Evolutionary conservation across 495 filamentous ascomycete species (phyloP).

Genomic region (Aspergillus sparsus): DNA sequence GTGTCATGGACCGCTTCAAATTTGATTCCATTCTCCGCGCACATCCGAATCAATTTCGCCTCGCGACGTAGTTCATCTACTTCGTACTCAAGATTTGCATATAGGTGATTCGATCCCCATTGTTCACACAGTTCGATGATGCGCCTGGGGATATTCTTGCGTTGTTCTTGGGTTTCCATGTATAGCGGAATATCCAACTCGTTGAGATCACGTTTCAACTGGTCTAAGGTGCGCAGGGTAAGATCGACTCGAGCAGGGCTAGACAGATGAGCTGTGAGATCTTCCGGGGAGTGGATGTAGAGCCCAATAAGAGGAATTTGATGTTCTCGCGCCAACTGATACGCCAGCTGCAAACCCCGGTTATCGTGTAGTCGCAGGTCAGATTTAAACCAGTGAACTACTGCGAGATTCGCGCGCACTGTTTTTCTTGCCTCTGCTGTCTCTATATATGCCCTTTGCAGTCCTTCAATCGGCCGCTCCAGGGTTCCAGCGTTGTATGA

Average conservation of each 20-base stretch:
- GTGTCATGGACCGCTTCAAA: conserved; percentile 74
- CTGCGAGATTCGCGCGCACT: conserved; percentile 57
- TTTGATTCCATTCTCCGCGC: conserved; percentile 60
- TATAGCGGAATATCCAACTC: conserved; percentile 78
- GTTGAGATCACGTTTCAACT: conserved; percentile 65
- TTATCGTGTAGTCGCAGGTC: conserved; percentile 79
- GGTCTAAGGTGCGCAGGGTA: conserved; percentile 65
- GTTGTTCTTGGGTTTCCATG: conserved; percentile 67
- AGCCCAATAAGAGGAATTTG: conserved; percentile 70
- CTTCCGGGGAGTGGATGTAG: conserved; percentile 83
- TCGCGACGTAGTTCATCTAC: conserved; percentile 68
- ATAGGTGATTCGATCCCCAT: conserved; percentile 70
- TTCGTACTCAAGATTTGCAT: conserved; percentile 61
- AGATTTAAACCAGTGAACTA: conserved; percentile 91
- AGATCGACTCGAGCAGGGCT: conserved; percentile 78
- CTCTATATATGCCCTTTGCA: conserved; percentile 55
- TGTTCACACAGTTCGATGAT: conserved; percentile 67
- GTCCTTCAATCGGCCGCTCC: conserved; percentile 67
- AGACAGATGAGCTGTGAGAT: conserved; percentile 78
- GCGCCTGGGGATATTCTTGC: conserved; percentile 61
- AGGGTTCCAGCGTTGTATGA: conserved; percentile 69
- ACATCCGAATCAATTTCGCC: conserved; percentile 59
- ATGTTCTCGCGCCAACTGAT: conserved; percentile 61
- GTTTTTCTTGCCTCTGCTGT: conserved; percentile 47
- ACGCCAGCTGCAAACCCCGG: conserved; percentile 66